Percentiles rank a stretch among this genome's conserved stretches.
phyloP scores from a whole-genome alignment of 2,329 filamentous ascomycete genomes.

The Xylaria arbuscula region DNA sequence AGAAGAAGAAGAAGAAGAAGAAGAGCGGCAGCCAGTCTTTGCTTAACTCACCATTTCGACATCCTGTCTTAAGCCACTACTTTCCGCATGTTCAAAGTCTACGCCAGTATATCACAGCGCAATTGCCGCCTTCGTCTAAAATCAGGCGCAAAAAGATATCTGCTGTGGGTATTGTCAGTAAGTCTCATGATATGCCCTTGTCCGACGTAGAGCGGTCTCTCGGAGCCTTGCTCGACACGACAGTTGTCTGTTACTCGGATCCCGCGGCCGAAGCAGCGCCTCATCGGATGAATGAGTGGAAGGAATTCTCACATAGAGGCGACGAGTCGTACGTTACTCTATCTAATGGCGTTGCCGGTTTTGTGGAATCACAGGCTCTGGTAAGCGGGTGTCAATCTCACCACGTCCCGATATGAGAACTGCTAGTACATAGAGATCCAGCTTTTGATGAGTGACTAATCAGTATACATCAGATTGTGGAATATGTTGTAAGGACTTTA shows the following conservation, averaged over 20 bases:
- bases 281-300: constrained; percentile 65
- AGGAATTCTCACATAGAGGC: constrained; percentile 69
- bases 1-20: constrained; percentile 32
- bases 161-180: constrained; percentile 53
- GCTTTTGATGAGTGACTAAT: constrained; percentile 26
- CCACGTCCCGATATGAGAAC: constrained; percentile 4
- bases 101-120: constrained; percentile 75
- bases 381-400: constrained; percentile 55
- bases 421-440: neutral
- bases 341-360: constrained; percentile 58
- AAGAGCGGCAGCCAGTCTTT: constrained; percentile 14
- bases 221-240: constrained; percentile 72
- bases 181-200: constrained; percentile 32
- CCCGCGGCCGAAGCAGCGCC: constrained; percentile 49
- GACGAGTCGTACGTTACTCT: constrained; percentile 68
- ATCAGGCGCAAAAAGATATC: constrained; percentile 68
- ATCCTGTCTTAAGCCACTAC: constrained; percentile 75
- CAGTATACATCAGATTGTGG: constrained; percentile 68
- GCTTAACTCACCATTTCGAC: constrained; percentile 51
- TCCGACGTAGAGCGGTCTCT: constrained; percentile 58
- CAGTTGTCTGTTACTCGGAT: constrained; percentile 69
- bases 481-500: constrained; percentile 80
- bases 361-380: constrained; percentile 70
- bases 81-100: constrained; percentile 75
- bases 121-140: constrained; percentile 74